Evolutionary conservation across 768 basidiomycete species (phyloP), one percentile per base, ranked within the genome.

Genomic region (Pleurotus citrinopileatus): DNA sequence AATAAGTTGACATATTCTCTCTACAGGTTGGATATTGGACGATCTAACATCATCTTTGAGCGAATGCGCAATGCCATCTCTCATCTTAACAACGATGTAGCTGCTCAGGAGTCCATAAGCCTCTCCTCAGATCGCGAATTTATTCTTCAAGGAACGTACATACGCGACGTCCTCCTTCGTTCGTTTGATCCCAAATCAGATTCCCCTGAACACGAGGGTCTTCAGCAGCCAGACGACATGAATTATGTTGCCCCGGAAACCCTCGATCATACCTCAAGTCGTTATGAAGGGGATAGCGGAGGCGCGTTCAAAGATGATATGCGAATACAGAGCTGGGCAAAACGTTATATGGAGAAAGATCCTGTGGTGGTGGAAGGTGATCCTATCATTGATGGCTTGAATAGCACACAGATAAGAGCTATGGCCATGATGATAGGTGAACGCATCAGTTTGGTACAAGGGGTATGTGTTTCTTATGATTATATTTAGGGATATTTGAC

Each of bases 391-490:
- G 56, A 63, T 0, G 76, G 74, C 0, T 63, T 97, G 59, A 96
- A 96, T 64, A 59, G 66, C 4, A 88, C 86, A n/a, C 94, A 97
- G 65, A 77, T 80, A 47, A 74, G 81, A 54, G 94, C 94, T 0
- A 81, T 94, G 57, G 94, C 94, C 4, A 77, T 84, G 70, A 94
- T 96, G 91, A 76, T 97, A 42, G 84, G 87, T 4, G 79, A 92
- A 60, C 73, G 83, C 38, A 68, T 92, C 25, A 88, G 89, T 63
- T 73, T 97, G 23, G 82, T 97, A 17, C 94, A 97, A 70, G 94
- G 94, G 27, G 92, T 94, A 65, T 60, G 87, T 73, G 12, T 34
- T 44, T 42, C 17, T 38, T 32, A 55, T 19, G 37, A 42, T 38
- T 22, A 27, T 43, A 45, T 22, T 10, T 25, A 10, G 1, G 43